These are phyloP conservation scores for Mycothermus thermophilus DNA, from an alignment of 495 filamentous ascomycete genomes.

Conservation along the genomic window DNA sequence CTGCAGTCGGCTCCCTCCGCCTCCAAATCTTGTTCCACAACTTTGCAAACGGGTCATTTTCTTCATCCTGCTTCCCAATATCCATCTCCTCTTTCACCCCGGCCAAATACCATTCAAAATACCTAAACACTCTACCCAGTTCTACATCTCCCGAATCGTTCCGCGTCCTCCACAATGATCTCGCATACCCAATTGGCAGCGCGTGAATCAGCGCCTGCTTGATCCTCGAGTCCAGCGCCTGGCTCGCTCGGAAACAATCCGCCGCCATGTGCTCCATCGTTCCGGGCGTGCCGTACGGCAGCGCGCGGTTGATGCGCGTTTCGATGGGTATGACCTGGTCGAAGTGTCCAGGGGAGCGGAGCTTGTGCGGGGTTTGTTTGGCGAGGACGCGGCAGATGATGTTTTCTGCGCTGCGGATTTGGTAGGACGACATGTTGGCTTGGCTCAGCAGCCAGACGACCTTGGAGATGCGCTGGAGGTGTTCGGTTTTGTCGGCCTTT, in stretches of 20 bases:
- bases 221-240: conserved; percentile 1
- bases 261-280: neutral
- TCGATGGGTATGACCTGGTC: neutral
- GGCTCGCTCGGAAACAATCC: neutral
- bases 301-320: neutral
- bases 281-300: neutral
- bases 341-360: neutral
- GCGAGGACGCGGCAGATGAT: conserved; percentile 1
- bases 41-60: neutral
- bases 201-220: neutral
- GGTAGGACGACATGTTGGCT: neutral
- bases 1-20: neutral
- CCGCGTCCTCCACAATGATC: neutral
- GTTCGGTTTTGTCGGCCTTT: neutral
- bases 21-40: neutral
- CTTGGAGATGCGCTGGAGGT: neutral
- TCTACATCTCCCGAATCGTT: neutral
- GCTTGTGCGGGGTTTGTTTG: neutral
- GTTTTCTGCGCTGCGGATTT: neutral
- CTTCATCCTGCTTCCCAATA: neutral
- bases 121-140: neutral
- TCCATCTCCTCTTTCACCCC: neutral
- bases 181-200: neutral
- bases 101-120: neutral
- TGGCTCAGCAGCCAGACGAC: conserved; percentile 3